Evolutionary conservation across 176 grass and related monocot species (phyloP), one percentile per base, ranked within the genome.

Genomic region (Cenchrus americanus): DNA sequence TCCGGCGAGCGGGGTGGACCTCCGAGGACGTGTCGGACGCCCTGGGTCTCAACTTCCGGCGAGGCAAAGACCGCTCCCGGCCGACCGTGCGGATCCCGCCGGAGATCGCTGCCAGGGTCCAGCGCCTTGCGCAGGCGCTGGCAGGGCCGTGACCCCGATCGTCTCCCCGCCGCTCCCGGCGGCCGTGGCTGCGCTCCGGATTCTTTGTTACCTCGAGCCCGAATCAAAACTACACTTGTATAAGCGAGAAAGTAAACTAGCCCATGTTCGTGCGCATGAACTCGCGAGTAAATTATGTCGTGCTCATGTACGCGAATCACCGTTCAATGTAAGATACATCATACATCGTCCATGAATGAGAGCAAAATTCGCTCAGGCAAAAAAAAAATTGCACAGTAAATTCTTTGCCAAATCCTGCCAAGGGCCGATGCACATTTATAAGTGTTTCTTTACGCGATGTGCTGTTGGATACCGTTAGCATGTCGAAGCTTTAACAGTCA

Each of bases 21-120:
- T 91, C 93, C 3, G 89, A 99, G 73, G 97, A 99, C 42, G 89
- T 99, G 59, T 92, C 93, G 6, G 93, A 99, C 50, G 97, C 97
- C 8, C 86, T 99, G 7, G 91, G 88, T 30, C 87, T 94, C 10
- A 87, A 90, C 46, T 37, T 89, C 47, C 80, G 74, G 27, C 88
- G 86, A 9, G 77, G 75, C 13, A 86, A 82, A 59, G 81, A 84
- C 11, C 82, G 41, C 7, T 41, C 66, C 8, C 52, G 86, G 18
- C 5, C 14, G 13, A 40, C 77, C 30, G 78, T 96, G 80, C 87
- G 66, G 10, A 30, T 99, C 32, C 89, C 97, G 6, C 93, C 91
- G 2, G 81, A 94, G 83, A 96, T 99, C 85, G 89, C 87, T 37
- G 80, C 83, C 83, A 99, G 90, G 81, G 82, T 92, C 12, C 91